phyloP scores from a whole-genome alignment of 2,329 filamentous ascomycete genomes.

The Aspergillus fructus region DNA sequence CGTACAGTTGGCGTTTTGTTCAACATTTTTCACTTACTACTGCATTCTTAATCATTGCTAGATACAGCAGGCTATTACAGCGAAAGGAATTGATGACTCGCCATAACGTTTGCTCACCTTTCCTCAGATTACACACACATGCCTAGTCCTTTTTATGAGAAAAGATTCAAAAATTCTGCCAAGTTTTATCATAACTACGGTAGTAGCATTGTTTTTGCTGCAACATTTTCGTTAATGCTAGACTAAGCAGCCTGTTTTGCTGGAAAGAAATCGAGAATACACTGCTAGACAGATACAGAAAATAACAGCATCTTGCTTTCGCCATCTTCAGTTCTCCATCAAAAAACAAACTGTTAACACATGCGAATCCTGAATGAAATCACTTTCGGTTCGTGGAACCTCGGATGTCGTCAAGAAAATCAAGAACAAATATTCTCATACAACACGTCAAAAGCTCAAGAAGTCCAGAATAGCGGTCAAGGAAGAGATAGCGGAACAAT shows the following conservation, averaged over 20 bases:
- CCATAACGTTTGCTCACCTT: not conserved
- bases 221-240: conserved; percentile 7
- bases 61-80: not conserved
- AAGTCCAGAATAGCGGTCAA: conserved; percentile 12
- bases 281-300: conserved; percentile 26
- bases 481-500: conserved; percentile 9
- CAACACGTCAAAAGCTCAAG: conserved; percentile 17
- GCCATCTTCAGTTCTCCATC: conserved; percentile 1
- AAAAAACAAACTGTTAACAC: conserved; percentile 12
- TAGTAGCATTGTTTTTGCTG: not conserved
- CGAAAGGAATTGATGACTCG: not conserved
- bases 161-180: not conserved
- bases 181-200: not conserved
- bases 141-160: not conserved
- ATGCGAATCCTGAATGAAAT: conserved; percentile 19
- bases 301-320: conserved; percentile 15
- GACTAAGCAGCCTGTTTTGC: conserved; percentile 11
- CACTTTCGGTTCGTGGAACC: conserved; percentile 14
- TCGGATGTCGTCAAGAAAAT: conserved; percentile 20
- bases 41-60: not conserved
- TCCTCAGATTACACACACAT: not conserved
- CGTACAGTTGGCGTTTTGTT: not conserved
- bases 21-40: not conserved
- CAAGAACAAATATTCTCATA: conserved; percentile 19
- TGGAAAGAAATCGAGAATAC: conserved; percentile 20